Percentiles rank a stretch among this genome's conserved stretches.
Conservation (phyloP, 164 flowering plant genomes). For the Dillenia turbinata region DNA sequence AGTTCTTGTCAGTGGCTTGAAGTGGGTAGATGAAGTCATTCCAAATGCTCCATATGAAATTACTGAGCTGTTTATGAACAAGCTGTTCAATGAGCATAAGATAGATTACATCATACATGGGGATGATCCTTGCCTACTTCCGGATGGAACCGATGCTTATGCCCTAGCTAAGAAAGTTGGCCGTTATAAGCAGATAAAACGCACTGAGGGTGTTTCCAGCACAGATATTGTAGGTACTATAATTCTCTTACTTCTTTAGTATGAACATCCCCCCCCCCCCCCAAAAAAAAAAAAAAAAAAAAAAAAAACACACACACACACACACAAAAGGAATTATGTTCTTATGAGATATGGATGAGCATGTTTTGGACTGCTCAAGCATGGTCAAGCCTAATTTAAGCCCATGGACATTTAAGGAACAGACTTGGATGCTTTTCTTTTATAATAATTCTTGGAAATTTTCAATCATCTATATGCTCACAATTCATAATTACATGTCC, state of each 20-base stretch:
- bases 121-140: constrained; percentile 68
- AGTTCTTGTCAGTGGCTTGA: constrained; percentile 74
- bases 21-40: constrained; percentile 90
- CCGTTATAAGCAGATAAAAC: constrained; percentile 66
- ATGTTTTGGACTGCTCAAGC: no score
- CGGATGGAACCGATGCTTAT: constrained; percentile 69
- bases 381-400: no score
- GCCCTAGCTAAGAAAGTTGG: constrained; percentile 64
- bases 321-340: no score
- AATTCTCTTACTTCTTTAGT: constrained; percentile 2
- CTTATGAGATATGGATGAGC: no score
- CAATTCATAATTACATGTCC: no score
- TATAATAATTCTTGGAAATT: no score
- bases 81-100: constrained; percentile 63
- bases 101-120: constrained; percentile 68
- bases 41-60: constrained; percentile 68
- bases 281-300: no score
- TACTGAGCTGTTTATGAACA: constrained; percentile 68
- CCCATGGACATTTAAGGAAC: no score
- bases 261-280: background rate
- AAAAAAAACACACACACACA: no score
- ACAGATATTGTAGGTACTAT: constrained; percentile 69
- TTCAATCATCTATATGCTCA: no score
- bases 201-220: constrained; percentile 71
- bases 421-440: no score